Evolutionary conservation across 768 basidiomycete species (phyloP), one percentile per base, ranked within the genome.

Genomic region (Calocera cornea): DNA sequence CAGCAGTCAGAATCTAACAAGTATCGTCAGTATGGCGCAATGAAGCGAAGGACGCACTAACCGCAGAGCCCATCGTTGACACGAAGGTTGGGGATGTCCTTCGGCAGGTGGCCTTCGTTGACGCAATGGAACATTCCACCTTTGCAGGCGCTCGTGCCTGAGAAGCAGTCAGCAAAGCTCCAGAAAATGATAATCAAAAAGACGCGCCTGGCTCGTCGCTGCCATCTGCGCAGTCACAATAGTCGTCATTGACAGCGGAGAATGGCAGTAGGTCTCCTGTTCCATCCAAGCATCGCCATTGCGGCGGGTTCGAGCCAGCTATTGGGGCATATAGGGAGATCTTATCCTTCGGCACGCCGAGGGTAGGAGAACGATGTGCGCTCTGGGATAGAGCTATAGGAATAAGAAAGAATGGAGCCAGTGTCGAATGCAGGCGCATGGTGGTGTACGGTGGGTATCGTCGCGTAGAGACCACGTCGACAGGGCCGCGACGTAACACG

Each of bases 61-160:
- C 93, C 94, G 75, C 95, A 99, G 29, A 97, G 81, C 0, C 95
- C 95, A 75, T 99, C 95, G 49, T 85, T 87, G 14, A 99, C 94
- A 71, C 90, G 81, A 36, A 92, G 88, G 69, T 87, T 86, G 12
- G 86, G 83, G 67, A 99, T 89, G 50, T 73, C 82, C 1, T 86
- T 80, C 1, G 94, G 92, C 73, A 94, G 82, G 76, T 98, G 95
- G 0, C 94, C 97, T 50, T 83, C 80, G 74, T 98, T 99, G 74
- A 75, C 77, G 75, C 95, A 99, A 77, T 88, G 89, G 81, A 95
- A 97, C 33, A 75, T 78, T 27, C 80, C 83, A 70, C 87, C 83
- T 2, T 84, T 81, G 74, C 93, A 97, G 34, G 94, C 93, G 67
- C 88, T 84, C 27, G 93, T 95, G 64, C 92, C 91, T 93, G 69